Evolutionary conservation across 345 rosid genomes (phyloP).

Genomic region (Syzygium aromaticum): DNA sequence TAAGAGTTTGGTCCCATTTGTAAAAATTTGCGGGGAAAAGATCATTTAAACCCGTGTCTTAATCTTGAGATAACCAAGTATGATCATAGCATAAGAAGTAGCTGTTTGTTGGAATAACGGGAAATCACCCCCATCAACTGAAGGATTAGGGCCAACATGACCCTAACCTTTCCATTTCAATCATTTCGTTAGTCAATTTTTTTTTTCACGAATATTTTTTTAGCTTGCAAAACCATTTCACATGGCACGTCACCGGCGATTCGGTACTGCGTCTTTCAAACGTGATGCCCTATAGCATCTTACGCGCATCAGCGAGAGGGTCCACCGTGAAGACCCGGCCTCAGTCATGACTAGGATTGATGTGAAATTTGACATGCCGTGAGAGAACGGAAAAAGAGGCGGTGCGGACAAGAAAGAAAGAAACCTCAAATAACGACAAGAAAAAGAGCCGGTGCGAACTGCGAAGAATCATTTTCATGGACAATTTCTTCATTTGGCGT

Average conservation of each 20-base stretch:
- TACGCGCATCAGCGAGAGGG: not conserved
- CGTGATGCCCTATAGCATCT: too few relatives aligned
- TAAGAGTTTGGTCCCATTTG: too few relatives aligned
- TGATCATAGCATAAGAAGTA: not conserved
- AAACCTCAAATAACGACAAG: not conserved
- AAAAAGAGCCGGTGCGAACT: not conserved
- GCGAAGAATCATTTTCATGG: not conserved
- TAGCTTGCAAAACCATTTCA: not conserved
- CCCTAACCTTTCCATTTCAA: not conserved
- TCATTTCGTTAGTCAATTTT: not conserved
- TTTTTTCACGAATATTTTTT: not conserved
- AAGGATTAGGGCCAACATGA: not conserved
- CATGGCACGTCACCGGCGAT: too few relatives aligned
- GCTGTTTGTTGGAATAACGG: not conserved
- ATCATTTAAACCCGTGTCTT: not conserved
- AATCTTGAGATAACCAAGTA: not conserved
- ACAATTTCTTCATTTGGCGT: not conserved
- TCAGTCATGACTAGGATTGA: not conserved
- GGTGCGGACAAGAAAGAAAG: not conserved
- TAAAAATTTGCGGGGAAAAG: not conserved
- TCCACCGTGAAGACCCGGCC: not conserved
- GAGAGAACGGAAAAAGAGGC: not conserved
- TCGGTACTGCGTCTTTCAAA: too few relatives aligned
- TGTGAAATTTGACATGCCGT: not conserved
- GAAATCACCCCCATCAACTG: not conserved